Conservation (phyloP, 176 grass and related monocot genomes). For the Tillandsia fasciculata region DNA sequence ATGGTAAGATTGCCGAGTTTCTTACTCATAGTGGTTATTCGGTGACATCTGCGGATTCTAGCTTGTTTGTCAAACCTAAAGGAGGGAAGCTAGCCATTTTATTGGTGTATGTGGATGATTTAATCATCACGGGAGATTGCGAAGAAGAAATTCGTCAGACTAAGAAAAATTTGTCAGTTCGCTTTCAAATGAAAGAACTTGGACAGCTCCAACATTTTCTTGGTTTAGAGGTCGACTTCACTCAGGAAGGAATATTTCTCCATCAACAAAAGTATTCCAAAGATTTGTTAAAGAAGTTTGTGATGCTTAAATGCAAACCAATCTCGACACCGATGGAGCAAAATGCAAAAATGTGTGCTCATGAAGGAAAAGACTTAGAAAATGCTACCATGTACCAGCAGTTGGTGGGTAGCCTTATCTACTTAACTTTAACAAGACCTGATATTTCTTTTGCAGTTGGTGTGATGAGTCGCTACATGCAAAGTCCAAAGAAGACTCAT, state of each 20-base stretch:
- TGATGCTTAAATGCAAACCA: conserved; percentile 19
- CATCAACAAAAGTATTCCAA: conserved; percentile 14
- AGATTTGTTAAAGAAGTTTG: conserved; percentile 9
- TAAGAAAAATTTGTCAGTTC: too few species aligned
- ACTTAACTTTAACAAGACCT: background rate
- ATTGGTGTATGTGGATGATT: conserved; percentile 13
- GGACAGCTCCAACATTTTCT: conserved; percentile 17
- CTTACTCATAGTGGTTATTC: too few species aligned
- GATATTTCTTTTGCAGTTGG: conserved; percentile 6
- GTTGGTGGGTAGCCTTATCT: background rate
- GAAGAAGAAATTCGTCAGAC: conserved; percentile 8
- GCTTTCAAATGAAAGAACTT: conserved; percentile 33
- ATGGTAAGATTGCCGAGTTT: conserved; percentile 17
- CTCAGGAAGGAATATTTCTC: conserved; percentile 5
- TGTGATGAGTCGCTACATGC: conserved; percentile 9
- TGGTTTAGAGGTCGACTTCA: background rate
- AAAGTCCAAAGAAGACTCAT: conserved; percentile 13
- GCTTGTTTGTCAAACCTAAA: too few species aligned
- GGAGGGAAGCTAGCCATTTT: conserved; percentile 10
- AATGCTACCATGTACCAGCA: too few species aligned
- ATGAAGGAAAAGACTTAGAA: too few species aligned
- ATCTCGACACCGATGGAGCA: conserved; percentile 2
- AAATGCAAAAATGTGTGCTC: too few species aligned
- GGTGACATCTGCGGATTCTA: too few species aligned
- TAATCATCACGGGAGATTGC: conserved; percentile 19